Conservation (phyloP, 345 rosid genomes). For the Brassica incana region DNA sequence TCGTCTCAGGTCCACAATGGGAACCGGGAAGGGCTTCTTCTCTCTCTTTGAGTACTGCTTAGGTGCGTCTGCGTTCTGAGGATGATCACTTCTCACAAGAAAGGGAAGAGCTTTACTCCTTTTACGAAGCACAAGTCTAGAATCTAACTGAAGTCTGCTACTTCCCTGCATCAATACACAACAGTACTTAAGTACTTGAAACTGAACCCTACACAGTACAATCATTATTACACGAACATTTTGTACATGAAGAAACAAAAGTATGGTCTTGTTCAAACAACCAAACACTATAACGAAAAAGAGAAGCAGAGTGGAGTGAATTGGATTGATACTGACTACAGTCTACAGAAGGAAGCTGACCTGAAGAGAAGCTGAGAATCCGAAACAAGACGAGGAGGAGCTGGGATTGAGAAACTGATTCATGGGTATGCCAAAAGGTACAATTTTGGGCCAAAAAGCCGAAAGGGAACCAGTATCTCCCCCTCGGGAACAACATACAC, state of each 20-base stretch:
- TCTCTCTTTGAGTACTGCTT: constrained; percentile 64
- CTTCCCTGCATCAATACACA: constrained; percentile 43
- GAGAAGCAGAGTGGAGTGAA: background rate
- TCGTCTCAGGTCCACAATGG: constrained; percentile 81
- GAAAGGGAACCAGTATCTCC: constrained; percentile 27
- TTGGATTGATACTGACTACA: background rate
- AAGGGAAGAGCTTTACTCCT: constrained; percentile 33
- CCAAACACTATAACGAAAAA: background rate
- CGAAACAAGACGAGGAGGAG: constrained; percentile 20
- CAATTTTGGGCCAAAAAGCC: constrained; percentile 21
- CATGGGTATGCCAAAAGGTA: background rate
- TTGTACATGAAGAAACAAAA: background rate
- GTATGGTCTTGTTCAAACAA: background rate
- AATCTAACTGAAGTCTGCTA: constrained; percentile 34
- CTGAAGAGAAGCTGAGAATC: constrained; percentile 53
- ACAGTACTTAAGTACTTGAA: constrained; percentile 1
- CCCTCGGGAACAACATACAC: background rate
- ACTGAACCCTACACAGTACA: background rate
- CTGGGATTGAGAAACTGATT: constrained; percentile 32
- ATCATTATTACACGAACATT: background rate
- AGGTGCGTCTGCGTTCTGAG: constrained; percentile 91
- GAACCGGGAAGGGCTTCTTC: constrained; percentile 87
- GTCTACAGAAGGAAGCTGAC: constrained; percentile 35
- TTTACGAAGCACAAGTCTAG: constrained; percentile 40
- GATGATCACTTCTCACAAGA: constrained; percentile 53